These are phyloP conservation scores for Ascochyta koolunga DNA, from an alignment of 2,329 filamentous ascomycete species.

Conservation along the genomic window DNA sequence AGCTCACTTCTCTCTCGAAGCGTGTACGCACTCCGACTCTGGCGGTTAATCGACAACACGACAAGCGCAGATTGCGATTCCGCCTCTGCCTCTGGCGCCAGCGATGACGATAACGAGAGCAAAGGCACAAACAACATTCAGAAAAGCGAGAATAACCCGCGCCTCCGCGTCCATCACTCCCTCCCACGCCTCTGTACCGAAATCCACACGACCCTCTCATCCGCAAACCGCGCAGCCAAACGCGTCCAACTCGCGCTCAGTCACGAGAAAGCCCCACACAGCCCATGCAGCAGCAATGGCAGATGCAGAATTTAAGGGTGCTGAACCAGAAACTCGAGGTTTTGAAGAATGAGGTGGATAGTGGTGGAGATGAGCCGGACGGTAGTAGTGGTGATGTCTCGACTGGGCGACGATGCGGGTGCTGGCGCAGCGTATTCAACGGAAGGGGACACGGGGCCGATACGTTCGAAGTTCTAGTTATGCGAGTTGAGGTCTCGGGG, in stretches of 20 bases:
- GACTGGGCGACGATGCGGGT: slow-evolving; percentile 12
- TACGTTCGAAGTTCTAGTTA: slow-evolving; percentile 33
- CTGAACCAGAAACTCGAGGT: slow-evolving; percentile 22
- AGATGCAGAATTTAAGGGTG: slow-evolving; percentile 16
- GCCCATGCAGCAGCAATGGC: slow-evolving; percentile 19
- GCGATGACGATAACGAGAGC: slow-evolving; percentile 1
- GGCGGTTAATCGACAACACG: slow-evolving; percentile 17
- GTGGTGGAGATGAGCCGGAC: neutral
- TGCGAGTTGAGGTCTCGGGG: slow-evolving; percentile 28
- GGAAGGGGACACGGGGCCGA: slow-evolving; percentile 23
- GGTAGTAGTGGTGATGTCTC: too few species aligned
- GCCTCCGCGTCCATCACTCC: slow-evolving; percentile 16
- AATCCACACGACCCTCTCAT: slow-evolving; percentile 29
- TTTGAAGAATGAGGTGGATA: slow-evolving; percentile 3
- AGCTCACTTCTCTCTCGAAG: slow-evolving; percentile 18
- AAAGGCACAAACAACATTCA: neutral
- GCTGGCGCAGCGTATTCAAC: slow-evolving; percentile 34
- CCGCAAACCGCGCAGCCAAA: slow-evolving; percentile 35
- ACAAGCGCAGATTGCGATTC: neutral
- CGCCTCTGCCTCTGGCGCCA: neutral
- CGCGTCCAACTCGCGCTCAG: slow-evolving; percentile 34
- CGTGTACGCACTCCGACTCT: slow-evolving; percentile 33
- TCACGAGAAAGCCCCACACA: slow-evolving; percentile 19
- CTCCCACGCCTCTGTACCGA: slow-evolving; percentile 19
- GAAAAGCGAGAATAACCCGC: neutral